Base-by-base conservation (phyloP, 2,329 filamentous ascomycete genomes). In the Acrodontium crateriforme region DNA sequence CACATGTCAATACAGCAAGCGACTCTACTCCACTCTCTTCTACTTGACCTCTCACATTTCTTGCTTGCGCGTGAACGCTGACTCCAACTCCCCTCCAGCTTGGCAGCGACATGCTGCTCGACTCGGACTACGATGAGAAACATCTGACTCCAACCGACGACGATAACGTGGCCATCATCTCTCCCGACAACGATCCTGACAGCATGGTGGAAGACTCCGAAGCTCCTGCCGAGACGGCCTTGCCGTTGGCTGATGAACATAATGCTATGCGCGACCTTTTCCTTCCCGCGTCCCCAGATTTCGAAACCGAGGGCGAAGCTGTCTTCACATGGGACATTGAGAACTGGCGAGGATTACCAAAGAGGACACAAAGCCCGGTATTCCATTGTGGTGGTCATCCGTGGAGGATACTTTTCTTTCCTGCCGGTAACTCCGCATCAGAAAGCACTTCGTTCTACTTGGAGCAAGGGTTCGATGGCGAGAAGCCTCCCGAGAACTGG, bases 341-440 rank as follows among this genome's bases (percentile, higher is more conserved):
- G 44, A 69, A 78, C 37, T 98, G 87, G 85, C 69, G 78, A 39
- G 67, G 60, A 19, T 58, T 91, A 42, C 63, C 67, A 10, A 78
- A 81, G 58, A 83, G 80, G 51, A 78, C 89, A 47, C 84, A 91
- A 60, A 83, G 89, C 2, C 89, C 89, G 3, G 54, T 78, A 32
- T 98, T 98, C 54, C 55, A 89, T 35, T 87, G 82, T 39, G 85
- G 76, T 27, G 85, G 80, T 27, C 77, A 74, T 50, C 89, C 87
- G 53, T 98, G 89, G 89, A 79, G 87, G 46, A 78, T 95, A 44
- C 69, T 98, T 9, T 84, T 98, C 52, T 98, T 98, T 49, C 87
- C 89, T 0, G 84, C 76, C 38, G 89, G 89, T 28, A 98, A 98
- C 54, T 87, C 92, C 41, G 52, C 50, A 2, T 80, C 85, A 31